Percentiles rank a stretch among this genome's conserved stretches.
Conservation (phyloP, 1,284 basidiomycete genomes). For the Fomitopsis palustris region DNA sequence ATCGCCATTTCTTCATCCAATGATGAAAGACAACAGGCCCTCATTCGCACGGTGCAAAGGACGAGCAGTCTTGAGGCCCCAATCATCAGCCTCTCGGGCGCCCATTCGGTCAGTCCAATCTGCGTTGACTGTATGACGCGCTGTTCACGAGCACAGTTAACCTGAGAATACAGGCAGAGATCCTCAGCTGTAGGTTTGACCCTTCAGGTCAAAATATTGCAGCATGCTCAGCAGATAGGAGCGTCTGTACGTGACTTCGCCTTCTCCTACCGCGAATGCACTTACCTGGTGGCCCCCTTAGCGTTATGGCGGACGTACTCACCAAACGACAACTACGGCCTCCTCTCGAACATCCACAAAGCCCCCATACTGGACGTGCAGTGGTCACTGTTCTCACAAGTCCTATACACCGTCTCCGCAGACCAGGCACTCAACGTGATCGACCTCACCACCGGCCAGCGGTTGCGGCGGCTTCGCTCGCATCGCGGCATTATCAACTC, state of each 20-base stretch:
- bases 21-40: constrained; percentile 68
- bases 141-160: constrained; percentile 7
- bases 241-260: constrained; percentile 57
- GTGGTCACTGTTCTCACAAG: constrained; percentile 71
- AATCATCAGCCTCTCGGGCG: constrained; percentile 74
- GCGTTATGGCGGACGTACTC: constrained; percentile 80
- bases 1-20: constrained; percentile 71
- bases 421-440: constrained; percentile 78
- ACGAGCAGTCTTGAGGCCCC: constrained; percentile 79
- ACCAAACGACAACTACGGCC: constrained; percentile 80
- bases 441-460: constrained; percentile 77
- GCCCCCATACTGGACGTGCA: constrained; percentile 79
- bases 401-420: constrained; percentile 78
- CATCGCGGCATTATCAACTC: constrained; percentile 88
- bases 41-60: constrained; percentile 73
- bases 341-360: constrained; percentile 71
- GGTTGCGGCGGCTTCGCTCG: constrained; percentile 71
- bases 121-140: neutral
- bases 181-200: constrained; percentile 77
- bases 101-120: constrained; percentile 56
- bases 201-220: constrained; percentile 81
- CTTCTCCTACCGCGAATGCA: neutral
- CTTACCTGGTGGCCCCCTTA: constrained; percentile 24
- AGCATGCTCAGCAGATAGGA: constrained; percentile 77
- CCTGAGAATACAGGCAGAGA: constrained; percentile 55